Evolutionary conservation across 441 rosid genomes (phyloP).

Genomic region (Macaranga tanarius): DNA sequence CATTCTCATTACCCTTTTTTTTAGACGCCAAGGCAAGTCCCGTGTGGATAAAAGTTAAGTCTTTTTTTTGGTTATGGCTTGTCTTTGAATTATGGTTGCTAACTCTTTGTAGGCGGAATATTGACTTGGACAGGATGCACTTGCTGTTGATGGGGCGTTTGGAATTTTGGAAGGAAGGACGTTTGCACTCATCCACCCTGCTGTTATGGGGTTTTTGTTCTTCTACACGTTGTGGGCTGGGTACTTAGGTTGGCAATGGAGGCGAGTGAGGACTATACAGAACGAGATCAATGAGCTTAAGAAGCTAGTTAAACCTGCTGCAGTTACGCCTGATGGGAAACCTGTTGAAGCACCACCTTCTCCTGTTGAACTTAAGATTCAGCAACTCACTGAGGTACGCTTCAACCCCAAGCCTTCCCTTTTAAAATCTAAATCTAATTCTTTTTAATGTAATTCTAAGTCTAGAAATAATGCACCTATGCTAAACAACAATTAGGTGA

Average conservation of each 20-base stretch:
- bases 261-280: slow-evolving; percentile 80
- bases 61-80: neutral
- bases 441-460: no score
- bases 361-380: slow-evolving; percentile 58
- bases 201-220: slow-evolving; percentile 71
- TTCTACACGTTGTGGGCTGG: slow-evolving; percentile 72
- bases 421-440: no score
- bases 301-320: slow-evolving; percentile 73
- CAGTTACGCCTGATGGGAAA: slow-evolving; percentile 69
- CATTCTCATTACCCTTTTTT: slow-evolving; percentile 59
- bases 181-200: slow-evolving; percentile 68
- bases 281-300: slow-evolving; percentile 72
- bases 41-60: neutral
- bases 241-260: slow-evolving; percentile 96
- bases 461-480: no score
- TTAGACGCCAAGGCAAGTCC: slow-evolving; percentile 55
- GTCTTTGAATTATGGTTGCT: neutral
- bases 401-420: neutral
- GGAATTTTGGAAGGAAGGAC: slow-evolving; percentile 87
- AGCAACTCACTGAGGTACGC: slow-evolving; percentile 66
- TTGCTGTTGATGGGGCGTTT: slow-evolving; percentile 71
- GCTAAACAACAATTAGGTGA: no score
- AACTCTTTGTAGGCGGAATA: neutral
- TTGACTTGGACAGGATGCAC: slow-evolving; percentile 54
- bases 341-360: slow-evolving; percentile 59